phyloP scores from a whole-genome alignment of 306 rosid genomes.

The Styphnolobium japonicum region DNA sequence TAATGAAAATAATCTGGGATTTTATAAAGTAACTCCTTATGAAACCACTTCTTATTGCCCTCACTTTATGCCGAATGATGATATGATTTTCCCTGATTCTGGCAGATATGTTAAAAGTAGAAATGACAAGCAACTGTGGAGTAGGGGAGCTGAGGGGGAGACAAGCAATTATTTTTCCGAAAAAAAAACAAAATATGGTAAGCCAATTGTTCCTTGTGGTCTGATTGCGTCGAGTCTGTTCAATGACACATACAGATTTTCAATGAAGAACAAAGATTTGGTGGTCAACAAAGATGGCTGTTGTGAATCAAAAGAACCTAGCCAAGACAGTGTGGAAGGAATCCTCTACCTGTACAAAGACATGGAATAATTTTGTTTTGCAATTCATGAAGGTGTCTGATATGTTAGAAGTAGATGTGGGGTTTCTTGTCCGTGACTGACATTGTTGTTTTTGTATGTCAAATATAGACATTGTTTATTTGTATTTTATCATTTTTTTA shows the following conservation, averaged over 20 bases:
- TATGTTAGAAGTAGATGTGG: conserved; percentile 94
- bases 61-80: not conserved
- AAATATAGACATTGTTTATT: too few species aligned
- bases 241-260: conserved; percentile 76
- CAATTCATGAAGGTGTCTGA: conserved; percentile 99
- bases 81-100: not conserved
- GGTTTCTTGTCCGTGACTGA: conserved; percentile 94
- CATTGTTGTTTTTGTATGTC: conserved; percentile 94
- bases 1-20: not conserved
- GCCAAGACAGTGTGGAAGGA: conserved; percentile 98
- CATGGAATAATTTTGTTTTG: conserved; percentile 98
- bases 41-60: not conserved
- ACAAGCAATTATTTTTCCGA: conserved; percentile 25
- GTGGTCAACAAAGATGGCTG: conserved; percentile 82
- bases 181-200: conserved; percentile 9
- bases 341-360: conserved; percentile 96
- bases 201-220: conserved; percentile 85
- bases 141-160: conserved; percentile 25
- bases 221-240: conserved; percentile 92
- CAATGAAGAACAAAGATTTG: conserved; percentile 43
- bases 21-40: not conserved
- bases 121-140: conserved; percentile 59
- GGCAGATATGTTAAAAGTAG: conserved; percentile 83
- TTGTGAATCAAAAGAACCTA: conserved; percentile 90
- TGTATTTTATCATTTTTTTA: too few species aligned